A percentile compares a stretch with the other conserved stretches of the same genome.
phyloP scores from a whole-genome alignment of 495 filamentous ascomycete genomes.

The Sabuloglossum arenarium region DNA sequence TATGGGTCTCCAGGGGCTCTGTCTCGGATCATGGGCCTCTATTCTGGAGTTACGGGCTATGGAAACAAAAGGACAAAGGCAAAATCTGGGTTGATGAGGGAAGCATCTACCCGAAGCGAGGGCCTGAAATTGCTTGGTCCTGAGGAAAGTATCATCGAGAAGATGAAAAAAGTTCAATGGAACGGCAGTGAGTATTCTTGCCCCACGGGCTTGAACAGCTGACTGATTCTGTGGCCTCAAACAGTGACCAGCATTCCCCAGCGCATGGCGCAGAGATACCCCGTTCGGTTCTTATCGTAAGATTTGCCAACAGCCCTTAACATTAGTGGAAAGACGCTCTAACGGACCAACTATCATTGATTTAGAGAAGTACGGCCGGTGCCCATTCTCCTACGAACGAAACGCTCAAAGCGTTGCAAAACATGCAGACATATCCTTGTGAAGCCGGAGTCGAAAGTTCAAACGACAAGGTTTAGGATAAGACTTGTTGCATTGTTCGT shows the following conservation, averaged over 20 bases:
- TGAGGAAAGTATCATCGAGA: conserved; percentile 11
- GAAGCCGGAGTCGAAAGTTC: conserved; percentile 80
- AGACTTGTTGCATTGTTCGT: conserved; percentile 49
- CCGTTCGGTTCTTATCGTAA: conserved; percentile 5
- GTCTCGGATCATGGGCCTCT: conserved; percentile 78
- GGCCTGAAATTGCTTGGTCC: conserved; percentile 6
- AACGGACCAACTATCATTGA: background rate
- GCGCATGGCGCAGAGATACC: background rate
- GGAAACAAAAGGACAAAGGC: conserved; percentile 43
- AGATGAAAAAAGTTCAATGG: conserved; percentile 10
- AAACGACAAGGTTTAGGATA: conserved; percentile 72
- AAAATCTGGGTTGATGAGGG: conserved; percentile 52
- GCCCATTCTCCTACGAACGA: conserved; percentile 64
- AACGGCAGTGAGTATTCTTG: conserved; percentile 7
- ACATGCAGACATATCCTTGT: conserved; percentile 87
- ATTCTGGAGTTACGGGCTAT: conserved; percentile 37
- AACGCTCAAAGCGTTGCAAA: conserved; percentile 80
- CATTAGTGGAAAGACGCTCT: background rate
- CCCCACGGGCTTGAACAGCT: background rate
- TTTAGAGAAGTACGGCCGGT: conserved; percentile 46
- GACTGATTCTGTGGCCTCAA: background rate
- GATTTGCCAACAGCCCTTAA: background rate
- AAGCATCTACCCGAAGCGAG: conserved; percentile 25
- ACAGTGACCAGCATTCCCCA: conserved; percentile 3
- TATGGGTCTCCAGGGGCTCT: conserved; percentile 62